phyloP scores from a whole-genome alignment of 2,329 filamentous ascomycete genomes.

The Epichloe gansuensis region DNA sequence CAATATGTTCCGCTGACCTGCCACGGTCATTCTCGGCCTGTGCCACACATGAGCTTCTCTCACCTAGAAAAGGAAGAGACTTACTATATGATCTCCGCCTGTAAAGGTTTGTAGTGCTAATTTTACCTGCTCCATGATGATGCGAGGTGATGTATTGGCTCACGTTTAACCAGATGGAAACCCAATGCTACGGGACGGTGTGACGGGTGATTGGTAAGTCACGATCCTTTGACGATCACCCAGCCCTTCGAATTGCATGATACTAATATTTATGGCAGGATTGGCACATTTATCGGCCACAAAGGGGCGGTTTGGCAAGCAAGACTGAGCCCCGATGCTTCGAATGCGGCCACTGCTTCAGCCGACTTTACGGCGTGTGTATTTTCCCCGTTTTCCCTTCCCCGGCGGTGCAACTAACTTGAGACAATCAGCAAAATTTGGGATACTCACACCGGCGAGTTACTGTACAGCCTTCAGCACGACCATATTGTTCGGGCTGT shows the following conservation, averaged over 20 bases:
- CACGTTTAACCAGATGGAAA: constrained; percentile 61
- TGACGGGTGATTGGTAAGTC: constrained; percentile 80
- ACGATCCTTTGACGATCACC: not conserved
- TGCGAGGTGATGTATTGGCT: constrained; percentile 11
- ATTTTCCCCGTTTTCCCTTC: not conserved
- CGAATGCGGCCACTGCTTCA: constrained; percentile 80
- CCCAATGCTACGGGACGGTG: constrained; percentile 92
- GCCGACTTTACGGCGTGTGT: constrained; percentile 88
- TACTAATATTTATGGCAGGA: constrained; percentile 45
- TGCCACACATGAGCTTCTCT: constrained; percentile 86
- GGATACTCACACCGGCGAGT: constrained; percentile 91
- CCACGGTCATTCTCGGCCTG: constrained; percentile 85
- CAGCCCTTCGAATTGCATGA: not conserved
- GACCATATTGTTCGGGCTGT: constrained; percentile 91
- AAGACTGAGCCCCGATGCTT: constrained; percentile 76
- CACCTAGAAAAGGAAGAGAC: constrained; percentile 68
- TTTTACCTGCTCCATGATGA: not conserved
- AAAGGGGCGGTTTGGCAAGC: constrained; percentile 98
- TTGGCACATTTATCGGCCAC: constrained; percentile 94
- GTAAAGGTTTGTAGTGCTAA: constrained; percentile 52
- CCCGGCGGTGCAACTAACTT: not conserved
- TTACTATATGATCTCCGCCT: constrained; percentile 88
- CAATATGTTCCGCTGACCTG: constrained; percentile 82
- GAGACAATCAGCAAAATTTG: constrained; percentile 68
- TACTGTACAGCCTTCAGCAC: constrained; percentile 76